These are phyloP conservation scores for Chrysoporthe deuterocubensis DNA, from an alignment of 2,329 filamentous ascomycete genomes.

Conservation along the genomic window DNA sequence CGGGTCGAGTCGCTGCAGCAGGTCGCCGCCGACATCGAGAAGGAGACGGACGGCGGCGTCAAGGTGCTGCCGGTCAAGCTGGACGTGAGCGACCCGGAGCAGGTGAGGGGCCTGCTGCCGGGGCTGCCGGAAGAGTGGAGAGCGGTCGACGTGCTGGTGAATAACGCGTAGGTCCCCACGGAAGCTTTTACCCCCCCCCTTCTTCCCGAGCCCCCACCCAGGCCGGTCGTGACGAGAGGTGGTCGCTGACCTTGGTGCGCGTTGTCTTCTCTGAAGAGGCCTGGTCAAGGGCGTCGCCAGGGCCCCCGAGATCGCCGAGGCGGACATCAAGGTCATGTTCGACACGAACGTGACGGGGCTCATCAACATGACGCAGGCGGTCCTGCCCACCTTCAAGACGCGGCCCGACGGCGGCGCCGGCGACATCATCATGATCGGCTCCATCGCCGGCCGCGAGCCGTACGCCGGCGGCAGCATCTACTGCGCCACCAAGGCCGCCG, in stretches of 20 bases:
- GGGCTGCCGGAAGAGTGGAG: slow-evolving; percentile 80
- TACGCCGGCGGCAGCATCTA: slow-evolving; percentile 89
- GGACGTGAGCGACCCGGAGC: slow-evolving; percentile 80
- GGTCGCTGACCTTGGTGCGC: background rate
- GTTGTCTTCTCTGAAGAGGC: slow-evolving; percentile 57
- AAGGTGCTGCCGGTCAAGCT: slow-evolving; percentile 82
- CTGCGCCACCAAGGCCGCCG: slow-evolving; percentile 89
- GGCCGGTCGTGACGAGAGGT: background rate
- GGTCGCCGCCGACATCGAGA: slow-evolving; percentile 75
- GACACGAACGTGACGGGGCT: slow-evolving; percentile 88
- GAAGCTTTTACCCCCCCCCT: background rate
- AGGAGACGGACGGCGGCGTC: slow-evolving; percentile 78
- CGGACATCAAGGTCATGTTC: slow-evolving; percentile 88
- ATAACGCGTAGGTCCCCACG: slow-evolving; percentile 79
- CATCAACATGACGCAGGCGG: slow-evolving; percentile 94
- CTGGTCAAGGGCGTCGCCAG: slow-evolving; percentile 87
- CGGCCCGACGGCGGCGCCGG: slow-evolving; percentile 76
- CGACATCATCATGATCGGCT: slow-evolving; percentile 94
- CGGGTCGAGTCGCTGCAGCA: slow-evolving; percentile 78
- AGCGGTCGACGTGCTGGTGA: slow-evolving; percentile 86
- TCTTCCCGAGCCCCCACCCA: too few relatives aligned
- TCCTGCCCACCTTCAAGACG: slow-evolving; percentile 80
- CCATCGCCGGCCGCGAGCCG: slow-evolving; percentile 85
- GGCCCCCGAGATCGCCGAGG: slow-evolving; percentile 79
- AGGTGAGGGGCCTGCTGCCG: slow-evolving; percentile 73